Evolutionary conservation across 306 rosid species (phyloP), one percentile per base, ranked within the genome.

Genomic region (Fagus sylvatica): DNA sequence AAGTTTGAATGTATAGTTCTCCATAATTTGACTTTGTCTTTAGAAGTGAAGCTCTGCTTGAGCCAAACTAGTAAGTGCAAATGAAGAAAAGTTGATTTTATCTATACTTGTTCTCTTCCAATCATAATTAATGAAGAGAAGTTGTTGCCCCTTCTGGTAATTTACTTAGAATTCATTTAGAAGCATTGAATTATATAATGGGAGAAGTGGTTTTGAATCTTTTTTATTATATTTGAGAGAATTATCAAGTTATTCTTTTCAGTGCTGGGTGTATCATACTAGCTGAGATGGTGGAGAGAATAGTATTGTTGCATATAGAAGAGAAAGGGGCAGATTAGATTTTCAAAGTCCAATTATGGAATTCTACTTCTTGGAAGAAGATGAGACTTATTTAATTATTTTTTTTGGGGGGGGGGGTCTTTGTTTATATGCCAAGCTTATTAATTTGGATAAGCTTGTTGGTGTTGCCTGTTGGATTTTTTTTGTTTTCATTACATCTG

Each of bases 1-100:
- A 74, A 48, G 53, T 79, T 77, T 72, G 59, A 60, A 67, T 48
- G 56, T 43, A 32, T 49, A 60, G 48, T 71, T 57, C 34, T 37
- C 36, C 15, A 54, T 60, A 32, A 4, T 69, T 43, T 19, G 5
- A 19, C 42, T 8, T 22, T 28, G 9, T 79, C 48, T 69, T 46
- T 68, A 76, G 53, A 19, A 40, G 74, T 30, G 40, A 17, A 37
- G 48, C 70, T 56, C 48, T 39, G 39, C 56, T 76, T 4, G 16
- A 37, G 36, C 6, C 17, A 10, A 51, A 76, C 53, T 51, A 16
- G 33, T 17, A 65, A 37, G 28, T 28, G 60, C 62, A 22, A 37
- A 39, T 30, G 32, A 36, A 12, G 66, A 1, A 32, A 9, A 33
- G 36, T 32, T 60, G 4, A 60, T 32, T 60, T 60, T 32, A 60